phyloP scores from a whole-genome alignment of 2,329 filamentous ascomycete species.

The Elsinoe ampelina region DNA sequence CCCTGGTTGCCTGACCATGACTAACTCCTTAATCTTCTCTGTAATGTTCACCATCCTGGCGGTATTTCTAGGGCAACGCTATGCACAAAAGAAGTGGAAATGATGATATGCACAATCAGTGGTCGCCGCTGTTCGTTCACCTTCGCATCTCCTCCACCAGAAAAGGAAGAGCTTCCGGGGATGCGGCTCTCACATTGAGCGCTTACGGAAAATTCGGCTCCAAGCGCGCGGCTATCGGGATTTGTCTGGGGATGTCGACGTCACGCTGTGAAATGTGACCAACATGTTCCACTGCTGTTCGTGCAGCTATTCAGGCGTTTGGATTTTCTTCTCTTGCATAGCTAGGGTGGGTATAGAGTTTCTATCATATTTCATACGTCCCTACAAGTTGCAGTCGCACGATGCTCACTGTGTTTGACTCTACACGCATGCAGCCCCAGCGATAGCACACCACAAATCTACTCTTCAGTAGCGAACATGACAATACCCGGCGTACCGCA shows the following conservation, averaged over 20 bases:
- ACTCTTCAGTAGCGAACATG: not conserved
- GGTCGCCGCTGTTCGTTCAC: not conserved
- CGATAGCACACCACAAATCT: not conserved
- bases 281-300: not conserved
- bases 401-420: not conserved
- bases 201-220: not conserved
- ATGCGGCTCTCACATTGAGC: not conserved
- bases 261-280: not conserved
- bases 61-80: not conserved
- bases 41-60: constrained; percentile 93
- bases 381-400: not conserved
- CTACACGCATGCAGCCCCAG: not conserved
- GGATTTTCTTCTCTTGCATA: not conserved
- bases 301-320: not conserved
- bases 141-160: too few relatives aligned
- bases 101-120: not conserved
- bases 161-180: not conserved
- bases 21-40: constrained; percentile 98
- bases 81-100: not conserved
- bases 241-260: not conserved
- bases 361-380: not conserved
- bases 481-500: not conserved
- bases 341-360: not conserved
- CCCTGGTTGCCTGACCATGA: constrained; percentile 11
- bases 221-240: not conserved